phyloP scores from a whole-genome alignment of 2,329 filamentous ascomycete genomes.

The Monosporascus sp. region DNA sequence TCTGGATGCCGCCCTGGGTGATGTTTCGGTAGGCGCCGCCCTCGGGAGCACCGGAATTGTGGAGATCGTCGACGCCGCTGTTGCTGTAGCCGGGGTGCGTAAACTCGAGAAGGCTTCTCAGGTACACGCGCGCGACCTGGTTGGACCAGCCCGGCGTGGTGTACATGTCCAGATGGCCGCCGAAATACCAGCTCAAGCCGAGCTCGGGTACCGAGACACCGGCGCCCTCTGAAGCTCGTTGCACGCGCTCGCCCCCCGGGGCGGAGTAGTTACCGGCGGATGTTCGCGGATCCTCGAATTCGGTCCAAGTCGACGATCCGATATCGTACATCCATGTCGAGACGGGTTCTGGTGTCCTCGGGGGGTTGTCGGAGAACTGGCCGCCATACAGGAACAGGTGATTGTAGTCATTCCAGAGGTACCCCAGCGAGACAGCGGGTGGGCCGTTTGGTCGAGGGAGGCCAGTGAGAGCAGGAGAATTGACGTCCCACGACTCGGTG shows the following conservation, averaged over 20 bases:
- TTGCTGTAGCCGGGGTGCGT: slow-evolving; percentile 68
- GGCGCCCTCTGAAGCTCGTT: slow-evolving; percentile 69
- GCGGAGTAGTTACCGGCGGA: slow-evolving; percentile 60
- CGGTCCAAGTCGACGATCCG: slow-evolving; percentile 52
- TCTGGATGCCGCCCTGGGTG: slow-evolving; percentile 64
- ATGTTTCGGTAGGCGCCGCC: slow-evolving; percentile 69
- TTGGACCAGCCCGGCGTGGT: slow-evolving; percentile 63
- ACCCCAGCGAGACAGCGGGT: slow-evolving; percentile 67
- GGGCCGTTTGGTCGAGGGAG: slow-evolving; percentile 62
- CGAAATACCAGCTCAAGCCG: slow-evolving; percentile 73
- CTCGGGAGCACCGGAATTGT: slow-evolving; percentile 49
- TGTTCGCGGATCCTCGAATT: slow-evolving; percentile 56
- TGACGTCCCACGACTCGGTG: slow-evolving; percentile 65
- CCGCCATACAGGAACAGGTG: slow-evolving; percentile 71
- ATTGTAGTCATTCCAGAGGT: slow-evolving; percentile 68
- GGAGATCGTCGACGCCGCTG: slow-evolving; percentile 52
- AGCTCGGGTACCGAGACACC: slow-evolving; percentile 65
- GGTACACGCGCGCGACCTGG: slow-evolving; percentile 57
- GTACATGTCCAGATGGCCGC: slow-evolving; percentile 62
- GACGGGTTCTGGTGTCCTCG: slow-evolving; percentile 49
- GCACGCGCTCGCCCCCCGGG: slow-evolving; percentile 48
- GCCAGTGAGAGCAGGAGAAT: slow-evolving; percentile 56
- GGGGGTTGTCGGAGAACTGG: slow-evolving; percentile 62
- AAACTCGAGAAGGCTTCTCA: slow-evolving; percentile 71
- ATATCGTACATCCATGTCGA: slow-evolving; percentile 70